Evolutionary conservation across 495 filamentous ascomycete species (phyloP).

Genomic region (Bombardia bombarda): DNA sequence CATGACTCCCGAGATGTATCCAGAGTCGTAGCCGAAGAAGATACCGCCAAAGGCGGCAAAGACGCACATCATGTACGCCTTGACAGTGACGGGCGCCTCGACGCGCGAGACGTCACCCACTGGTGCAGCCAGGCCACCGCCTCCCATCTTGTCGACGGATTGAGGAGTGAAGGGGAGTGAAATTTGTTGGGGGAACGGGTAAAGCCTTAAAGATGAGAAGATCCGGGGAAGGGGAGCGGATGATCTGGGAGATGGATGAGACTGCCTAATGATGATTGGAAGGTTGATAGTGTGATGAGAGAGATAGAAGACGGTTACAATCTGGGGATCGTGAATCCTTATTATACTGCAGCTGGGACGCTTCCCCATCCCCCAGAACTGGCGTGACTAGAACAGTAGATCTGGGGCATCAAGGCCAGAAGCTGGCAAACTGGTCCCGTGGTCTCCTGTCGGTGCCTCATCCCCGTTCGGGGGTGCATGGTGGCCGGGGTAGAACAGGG

Average conservation of each 20-base stretch:
- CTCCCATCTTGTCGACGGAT: slow-evolving; percentile 10
- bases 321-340: neutral
- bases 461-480: no score
- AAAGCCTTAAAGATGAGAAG: neutral
- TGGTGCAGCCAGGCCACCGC: slow-evolving; percentile 30
- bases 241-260: neutral
- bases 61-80: slow-evolving; percentile 60
- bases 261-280: neutral
- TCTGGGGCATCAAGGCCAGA: no score
- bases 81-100: slow-evolving; percentile 55
- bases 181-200: neutral
- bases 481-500: neutral
- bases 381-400: no score
- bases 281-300: neutral
- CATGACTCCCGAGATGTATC: slow-evolving; percentile 54
- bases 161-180: neutral
- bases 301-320: neutral
- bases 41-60: slow-evolving; percentile 63
- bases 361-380: neutral
- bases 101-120: slow-evolving; percentile 35
- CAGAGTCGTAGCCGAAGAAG: slow-evolving; percentile 58
- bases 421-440: no score
- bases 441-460: no score
- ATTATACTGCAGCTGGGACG: neutral
- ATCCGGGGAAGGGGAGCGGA: neutral